Evolutionary conservation across 164 flowering plant genomes (phyloP), one percentile per base, ranked within the genome.

Genomic region (Nelumbo lutea): DNA sequence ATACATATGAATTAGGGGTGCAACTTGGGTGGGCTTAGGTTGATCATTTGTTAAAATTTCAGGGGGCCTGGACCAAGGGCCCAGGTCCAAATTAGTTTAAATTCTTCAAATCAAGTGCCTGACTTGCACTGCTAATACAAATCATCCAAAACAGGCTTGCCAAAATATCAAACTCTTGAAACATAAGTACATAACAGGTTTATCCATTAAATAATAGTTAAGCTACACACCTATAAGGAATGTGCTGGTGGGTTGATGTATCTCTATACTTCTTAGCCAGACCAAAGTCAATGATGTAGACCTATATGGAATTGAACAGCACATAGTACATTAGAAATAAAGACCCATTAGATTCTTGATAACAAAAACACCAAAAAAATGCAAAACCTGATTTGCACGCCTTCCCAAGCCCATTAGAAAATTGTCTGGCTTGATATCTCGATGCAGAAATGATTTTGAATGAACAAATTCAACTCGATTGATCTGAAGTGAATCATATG

Each of bases 351-450:
- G 39, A 3, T 51, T 10, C 6, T 38, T 44, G 15, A 2, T 11
- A 52, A 44, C 48, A 5, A 4, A 6, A 11, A 53, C 2, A 53
- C 2, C 42, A 44, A 5, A 5, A 42, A 57, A 70, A 58, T 27
- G 27, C 59, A 46, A 47, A 64, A 90, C 96, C 91, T 88, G 95
- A 78, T 93, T 89, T 42, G 95, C 96, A 64, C 95, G 91, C 73
- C 95, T 81, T 64, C 96, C 95, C 72, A 90, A 72, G 55, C 96
- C 96, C 98, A 93, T 89, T n/a, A 89, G 89, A 71, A 90, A 93
- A 77, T 88, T 90, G 72, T 93, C 96, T 9, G 96, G 97, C 78
- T 93, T 90, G 58, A 93, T 83, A 81, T 90, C 96, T 53, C 95
- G 86, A 76, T 89, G 96, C 44, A 90, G 83, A 72, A 90, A 88